Evolutionary conservation across 1,284 basidiomycete genomes (phyloP).

Genomic region (Apiotrichum gracile): DNA sequence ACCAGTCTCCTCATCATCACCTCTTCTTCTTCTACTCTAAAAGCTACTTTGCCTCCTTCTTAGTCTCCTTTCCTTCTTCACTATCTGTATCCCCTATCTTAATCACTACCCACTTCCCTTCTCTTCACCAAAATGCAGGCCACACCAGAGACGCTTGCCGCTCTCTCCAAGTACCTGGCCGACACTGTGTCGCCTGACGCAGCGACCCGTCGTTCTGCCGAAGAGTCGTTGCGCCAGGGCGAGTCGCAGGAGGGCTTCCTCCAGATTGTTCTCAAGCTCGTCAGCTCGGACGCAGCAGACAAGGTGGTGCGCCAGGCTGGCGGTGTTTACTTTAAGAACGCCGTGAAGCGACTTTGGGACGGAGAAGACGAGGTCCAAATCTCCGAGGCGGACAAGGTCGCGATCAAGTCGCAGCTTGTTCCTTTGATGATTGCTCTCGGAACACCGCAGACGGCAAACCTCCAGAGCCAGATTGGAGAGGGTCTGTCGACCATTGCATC

Average conservation of each 20-base stretch:
- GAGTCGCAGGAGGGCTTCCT: constrained; percentile 75
- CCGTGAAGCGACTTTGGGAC: constrained; percentile 75
- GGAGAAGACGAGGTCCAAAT: constrained; percentile 51
- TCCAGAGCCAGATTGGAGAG: constrained; percentile 76
- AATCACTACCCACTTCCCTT: background rate
- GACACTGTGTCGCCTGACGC: constrained; percentile 61
- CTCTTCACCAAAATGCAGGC: constrained; percentile 34
- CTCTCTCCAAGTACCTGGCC: constrained; percentile 39
- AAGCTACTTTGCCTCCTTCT: background rate
- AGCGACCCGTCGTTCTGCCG: constrained; percentile 67
- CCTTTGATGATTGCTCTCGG: constrained; percentile 53
- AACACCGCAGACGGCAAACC: constrained; percentile 38
- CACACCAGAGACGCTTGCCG: constrained; percentile 33
- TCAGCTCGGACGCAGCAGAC: constrained; percentile 54
- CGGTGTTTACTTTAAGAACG: constrained; percentile 83
- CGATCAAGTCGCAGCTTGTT: constrained; percentile 52
- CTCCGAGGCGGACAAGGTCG: constrained; percentile 44
- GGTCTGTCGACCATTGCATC: constrained; percentile 79
- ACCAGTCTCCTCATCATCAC: background rate
- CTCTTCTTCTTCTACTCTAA: background rate
- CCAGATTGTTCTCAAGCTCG: constrained; percentile 62
- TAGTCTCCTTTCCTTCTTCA: background rate
- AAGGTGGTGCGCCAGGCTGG: constrained; percentile 67
- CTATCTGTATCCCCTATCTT: background rate
- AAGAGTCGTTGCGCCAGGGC: constrained; percentile 62